A percentile compares a stretch with the other conserved stretches of the same genome.
Evolutionary conservation across 2,329 filamentous ascomycete genomes (phyloP).

Genomic region (Xylariaceae sp.): DNA sequence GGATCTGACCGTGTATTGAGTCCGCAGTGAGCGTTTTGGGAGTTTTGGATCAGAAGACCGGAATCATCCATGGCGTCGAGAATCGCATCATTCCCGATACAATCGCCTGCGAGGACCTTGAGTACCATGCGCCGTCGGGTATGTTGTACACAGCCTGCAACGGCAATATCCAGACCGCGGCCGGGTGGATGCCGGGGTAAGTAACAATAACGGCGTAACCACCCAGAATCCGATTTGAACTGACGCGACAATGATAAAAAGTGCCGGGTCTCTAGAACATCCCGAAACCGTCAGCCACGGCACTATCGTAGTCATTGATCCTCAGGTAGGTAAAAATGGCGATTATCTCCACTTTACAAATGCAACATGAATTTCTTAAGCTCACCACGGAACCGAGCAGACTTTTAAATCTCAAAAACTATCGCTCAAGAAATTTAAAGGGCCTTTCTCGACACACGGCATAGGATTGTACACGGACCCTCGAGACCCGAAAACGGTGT

Average conservation of each 20-base stretch:
- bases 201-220: constrained; percentile 4
- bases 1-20: no score
- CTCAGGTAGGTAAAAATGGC: constrained; percentile 37
- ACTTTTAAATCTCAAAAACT: constrained; percentile 44
- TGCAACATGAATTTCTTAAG: no score
- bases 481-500: constrained; percentile 46
- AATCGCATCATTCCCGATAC: constrained; percentile 45
- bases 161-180: constrained; percentile 28
- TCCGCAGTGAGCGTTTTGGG: no score
- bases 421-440: constrained; percentile 46
- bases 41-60: no score
- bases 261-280: constrained; percentile 16
- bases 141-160: constrained; percentile 56
- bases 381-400: constrained; percentile 25
- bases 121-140: constrained; percentile 46
- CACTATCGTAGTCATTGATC: constrained; percentile 50
- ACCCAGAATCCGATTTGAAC: background rate
- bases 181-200: constrained; percentile 26
- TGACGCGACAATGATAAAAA: constrained; percentile 2
- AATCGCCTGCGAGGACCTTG: constrained; percentile 56
- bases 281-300: constrained; percentile 40
- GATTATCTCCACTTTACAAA: background rate
- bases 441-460: constrained; percentile 55
- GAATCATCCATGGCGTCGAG: constrained; percentile 22
- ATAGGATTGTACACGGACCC: constrained; percentile 49